Evolutionary conservation across 2,329 filamentous ascomycete species (phyloP).

Genomic region (Hymenoscyphus salicellus): DNA sequence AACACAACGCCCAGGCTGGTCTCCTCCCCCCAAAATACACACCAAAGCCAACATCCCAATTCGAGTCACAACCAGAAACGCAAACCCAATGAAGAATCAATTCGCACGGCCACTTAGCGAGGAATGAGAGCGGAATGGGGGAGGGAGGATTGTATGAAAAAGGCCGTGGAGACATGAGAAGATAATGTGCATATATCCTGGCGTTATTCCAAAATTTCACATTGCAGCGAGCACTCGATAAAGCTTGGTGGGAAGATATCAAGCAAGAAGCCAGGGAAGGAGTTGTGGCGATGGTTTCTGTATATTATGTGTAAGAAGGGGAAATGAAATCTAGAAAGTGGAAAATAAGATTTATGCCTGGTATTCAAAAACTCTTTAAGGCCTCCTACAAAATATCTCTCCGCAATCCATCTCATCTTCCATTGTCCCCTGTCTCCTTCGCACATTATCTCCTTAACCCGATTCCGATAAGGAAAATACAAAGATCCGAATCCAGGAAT

Average conservation of each 20-base stretch:
- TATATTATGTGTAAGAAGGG: background rate
- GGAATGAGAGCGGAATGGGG: background rate
- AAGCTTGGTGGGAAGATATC: background rate
- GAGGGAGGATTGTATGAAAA: background rate
- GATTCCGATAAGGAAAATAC: too few relatives aligned
- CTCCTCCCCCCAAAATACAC: conserved; percentile 35
- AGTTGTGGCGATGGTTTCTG: background rate
- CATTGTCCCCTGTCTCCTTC: too few relatives aligned
- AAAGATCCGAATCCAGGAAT: too few relatives aligned
- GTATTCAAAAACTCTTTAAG: background rate
- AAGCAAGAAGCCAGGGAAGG: background rate
- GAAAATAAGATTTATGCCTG: background rate
- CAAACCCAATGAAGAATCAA: background rate
- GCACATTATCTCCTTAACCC: too few relatives aligned
- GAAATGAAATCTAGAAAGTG: background rate
- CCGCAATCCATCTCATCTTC: too few relatives aligned
- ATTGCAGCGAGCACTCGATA: background rate
- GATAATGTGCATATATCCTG: conserved; percentile 1
- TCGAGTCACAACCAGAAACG: background rate
- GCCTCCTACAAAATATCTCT: too few relatives aligned
- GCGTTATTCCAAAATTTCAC: background rate
- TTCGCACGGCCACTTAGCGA: background rate
- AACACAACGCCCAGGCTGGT: conserved; percentile 28
- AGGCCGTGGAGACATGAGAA: background rate
- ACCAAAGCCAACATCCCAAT: conserved; percentile 6